Evolutionary conservation across 352 stramenopile species (phyloP), one percentile per base, ranked within the genome.

Genomic region (Pythium insidiosum): DNA sequence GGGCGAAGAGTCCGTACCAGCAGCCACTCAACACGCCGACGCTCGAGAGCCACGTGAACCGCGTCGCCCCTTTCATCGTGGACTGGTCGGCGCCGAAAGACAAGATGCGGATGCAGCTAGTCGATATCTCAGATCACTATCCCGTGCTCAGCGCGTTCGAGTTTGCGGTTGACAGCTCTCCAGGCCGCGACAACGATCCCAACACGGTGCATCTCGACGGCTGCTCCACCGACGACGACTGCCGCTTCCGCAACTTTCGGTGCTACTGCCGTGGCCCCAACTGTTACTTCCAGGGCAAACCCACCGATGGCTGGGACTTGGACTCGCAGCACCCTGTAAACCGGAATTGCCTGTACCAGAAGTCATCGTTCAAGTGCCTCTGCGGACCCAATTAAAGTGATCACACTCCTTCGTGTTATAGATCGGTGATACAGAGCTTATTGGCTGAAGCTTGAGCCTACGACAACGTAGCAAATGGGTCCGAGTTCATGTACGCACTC

Each of bases 91-190:
- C 58, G 0, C 50, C 70, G 2, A 47, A 82, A 54, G 30, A 31
- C 21, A 73, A 68, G 41, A 62, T 56, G 45, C 67, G 68, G 40
- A 79, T 92, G 43, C 44, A 66, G 5, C 39, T 89, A 11, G 48
- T 84, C 3, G 79, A 92, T 31, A 38, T 88, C 9, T 89, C 76
- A 6, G 79, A 92, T 38, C 79, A 92, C 47, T 92, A 84, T 38
- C 79, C 79, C 0, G 79, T 92, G 30, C 58, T 78, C 4, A 71
- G 65, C 10, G 69, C 71, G 40, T 87, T 89, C 28, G 61, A 74
- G 33, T 92, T 89, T 33, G 56, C 62, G 1, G 60, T 87, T 13
- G 70, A n/a, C n/a, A n/a, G n/a, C n/a, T n/a, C n/a, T n/a, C n/a
- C 66, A 25, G 57, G 57, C 7, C 61, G 62, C 6, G 69, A 83